These are phyloP conservation scores for Edaphochlamys debaryana DNA, from an alignment of 139 green algal species.

Conservation along the genomic window DNA sequence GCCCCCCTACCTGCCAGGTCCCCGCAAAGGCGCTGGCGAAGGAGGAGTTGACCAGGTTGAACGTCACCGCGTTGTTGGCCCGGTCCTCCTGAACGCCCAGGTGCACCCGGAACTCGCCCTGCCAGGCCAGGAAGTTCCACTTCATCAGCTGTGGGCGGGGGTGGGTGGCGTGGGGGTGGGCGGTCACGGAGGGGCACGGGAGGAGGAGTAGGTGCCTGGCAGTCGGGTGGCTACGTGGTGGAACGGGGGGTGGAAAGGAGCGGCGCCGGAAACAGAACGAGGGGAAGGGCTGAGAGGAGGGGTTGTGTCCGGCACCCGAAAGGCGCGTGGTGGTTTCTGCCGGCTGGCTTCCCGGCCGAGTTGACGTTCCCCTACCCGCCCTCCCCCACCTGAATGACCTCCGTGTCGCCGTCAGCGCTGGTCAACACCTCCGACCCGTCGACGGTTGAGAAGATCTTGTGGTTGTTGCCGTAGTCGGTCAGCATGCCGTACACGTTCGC, in stretches of 20 bases:
- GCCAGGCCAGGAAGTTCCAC: slow-evolving; percentile 69
- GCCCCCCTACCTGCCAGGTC: slow-evolving; percentile 54
- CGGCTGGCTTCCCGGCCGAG: too few relatives aligned
- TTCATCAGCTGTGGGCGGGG: slow-evolving; percentile 56
- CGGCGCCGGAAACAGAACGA: too few relatives aligned
- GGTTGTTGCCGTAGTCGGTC: slow-evolving; percentile 22
- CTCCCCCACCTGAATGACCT: slow-evolving; percentile 50
- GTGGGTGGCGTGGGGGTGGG: background rate
- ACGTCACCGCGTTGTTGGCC: slow-evolving; percentile 40
- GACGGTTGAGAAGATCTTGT: slow-evolving; percentile 60
- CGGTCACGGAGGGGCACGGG: background rate
- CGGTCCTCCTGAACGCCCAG: slow-evolving; percentile 56
- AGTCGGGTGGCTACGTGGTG: background rate
- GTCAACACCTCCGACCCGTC: slow-evolving; percentile 4
- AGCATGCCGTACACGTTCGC: slow-evolving; percentile 1
- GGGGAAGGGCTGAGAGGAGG: too few relatives aligned
- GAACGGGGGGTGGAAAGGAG: too few relatives aligned
- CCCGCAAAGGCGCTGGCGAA: slow-evolving; percentile 75
- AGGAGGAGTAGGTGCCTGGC: background rate
- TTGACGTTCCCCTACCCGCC: too few relatives aligned
- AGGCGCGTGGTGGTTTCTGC: too few relatives aligned
- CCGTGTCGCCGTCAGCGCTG: background rate
- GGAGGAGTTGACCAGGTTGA: slow-evolving; percentile 58
- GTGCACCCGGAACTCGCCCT: slow-evolving; percentile 61
- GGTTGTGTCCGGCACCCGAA: background rate